phyloP scores from a whole-genome alignment of 2,329 filamentous ascomycete genomes.

The Camptophora hylomeconis region DNA sequence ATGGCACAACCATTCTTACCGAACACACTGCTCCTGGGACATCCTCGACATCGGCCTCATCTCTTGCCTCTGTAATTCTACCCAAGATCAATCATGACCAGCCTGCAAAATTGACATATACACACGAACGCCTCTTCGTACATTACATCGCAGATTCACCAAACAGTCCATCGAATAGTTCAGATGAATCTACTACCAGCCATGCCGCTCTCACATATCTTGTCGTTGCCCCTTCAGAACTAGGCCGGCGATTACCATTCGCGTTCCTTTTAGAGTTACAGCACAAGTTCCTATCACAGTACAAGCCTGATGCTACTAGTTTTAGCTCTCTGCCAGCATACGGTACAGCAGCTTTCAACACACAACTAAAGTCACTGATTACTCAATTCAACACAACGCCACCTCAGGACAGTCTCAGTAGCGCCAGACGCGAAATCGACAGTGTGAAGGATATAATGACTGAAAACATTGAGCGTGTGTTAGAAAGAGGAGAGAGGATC shows the following conservation, averaged over 20 bases:
- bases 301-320: slow-evolving; percentile 52
- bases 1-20: slow-evolving; percentile 81
- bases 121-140: slow-evolving; percentile 80
- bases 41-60: slow-evolving; percentile 72
- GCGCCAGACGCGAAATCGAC: slow-evolving; percentile 80
- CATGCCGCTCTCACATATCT: slow-evolving; percentile 77
- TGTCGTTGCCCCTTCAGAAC: slow-evolving; percentile 66
- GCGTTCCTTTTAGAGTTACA: slow-evolving; percentile 86
- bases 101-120: slow-evolving; percentile 85
- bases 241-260: slow-evolving; percentile 82
- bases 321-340: slow-evolving; percentile 74
- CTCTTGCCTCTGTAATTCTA: slow-evolving; percentile 82
- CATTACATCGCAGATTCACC: slow-evolving; percentile 87
- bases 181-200: slow-evolving; percentile 15
- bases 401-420: slow-evolving; percentile 67
- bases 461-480: slow-evolving; percentile 78
- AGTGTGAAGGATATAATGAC: slow-evolving; percentile 90
- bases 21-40: slow-evolving; percentile 84
- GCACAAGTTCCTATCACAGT: slow-evolving; percentile 66
- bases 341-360: slow-evolving; percentile 79
- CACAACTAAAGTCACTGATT: slow-evolving; percentile 62
- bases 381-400: slow-evolving; percentile 70
- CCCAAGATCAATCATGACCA: slow-evolving; percentile 77
- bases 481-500: slow-evolving; percentile 85
- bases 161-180: slow-evolving; percentile 40